Percentiles rank a stretch among this genome's conserved stretches.
Evolutionary conservation across 768 basidiomycete genomes (phyloP).

Genomic region (Terana coerulea): DNA sequence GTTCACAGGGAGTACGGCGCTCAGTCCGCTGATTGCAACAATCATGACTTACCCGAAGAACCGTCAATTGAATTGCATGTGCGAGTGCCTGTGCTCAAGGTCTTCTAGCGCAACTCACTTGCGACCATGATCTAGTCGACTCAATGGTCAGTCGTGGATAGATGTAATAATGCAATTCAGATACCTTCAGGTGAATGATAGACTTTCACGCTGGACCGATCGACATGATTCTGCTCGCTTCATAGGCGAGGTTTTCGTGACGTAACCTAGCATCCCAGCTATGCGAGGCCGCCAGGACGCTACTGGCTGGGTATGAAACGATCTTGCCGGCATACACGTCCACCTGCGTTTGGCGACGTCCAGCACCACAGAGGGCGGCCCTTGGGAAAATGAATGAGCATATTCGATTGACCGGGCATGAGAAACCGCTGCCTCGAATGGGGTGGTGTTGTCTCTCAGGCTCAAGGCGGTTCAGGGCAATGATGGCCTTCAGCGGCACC

Average conservation of each 20-base stretch:
- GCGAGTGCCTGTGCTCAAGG: background rate
- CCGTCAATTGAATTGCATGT: conserved; percentile 4
- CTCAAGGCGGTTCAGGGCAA: background rate
- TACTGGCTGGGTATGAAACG: too few relatives aligned
- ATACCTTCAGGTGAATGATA: background rate
- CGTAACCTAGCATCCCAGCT: background rate
- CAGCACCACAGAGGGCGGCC: too few relatives aligned
- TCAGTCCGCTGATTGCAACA: conserved; percentile 5
- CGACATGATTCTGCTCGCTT: background rate
- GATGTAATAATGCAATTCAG: background rate
- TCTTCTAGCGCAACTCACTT: background rate
- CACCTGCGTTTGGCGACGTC: too few relatives aligned
- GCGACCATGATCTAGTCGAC: background rate
- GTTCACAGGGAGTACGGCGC: background rate
- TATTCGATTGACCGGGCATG: background rate
- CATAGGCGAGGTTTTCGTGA: too few relatives aligned
- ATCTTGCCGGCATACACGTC: too few relatives aligned
- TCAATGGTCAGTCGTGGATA: too few relatives aligned
- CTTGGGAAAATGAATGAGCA: too few relatives aligned
- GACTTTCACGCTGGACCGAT: conserved; percentile 3
- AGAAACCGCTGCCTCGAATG: conserved; percentile 1
- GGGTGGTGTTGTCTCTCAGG: background rate
- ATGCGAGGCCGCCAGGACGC: too few relatives aligned
- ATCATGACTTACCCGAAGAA: conserved; percentile 4
- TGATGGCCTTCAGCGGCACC: background rate